phyloP scores from a whole-genome alignment of 495 filamentous ascomycete species.

The Penicillium tannophilum region DNA sequence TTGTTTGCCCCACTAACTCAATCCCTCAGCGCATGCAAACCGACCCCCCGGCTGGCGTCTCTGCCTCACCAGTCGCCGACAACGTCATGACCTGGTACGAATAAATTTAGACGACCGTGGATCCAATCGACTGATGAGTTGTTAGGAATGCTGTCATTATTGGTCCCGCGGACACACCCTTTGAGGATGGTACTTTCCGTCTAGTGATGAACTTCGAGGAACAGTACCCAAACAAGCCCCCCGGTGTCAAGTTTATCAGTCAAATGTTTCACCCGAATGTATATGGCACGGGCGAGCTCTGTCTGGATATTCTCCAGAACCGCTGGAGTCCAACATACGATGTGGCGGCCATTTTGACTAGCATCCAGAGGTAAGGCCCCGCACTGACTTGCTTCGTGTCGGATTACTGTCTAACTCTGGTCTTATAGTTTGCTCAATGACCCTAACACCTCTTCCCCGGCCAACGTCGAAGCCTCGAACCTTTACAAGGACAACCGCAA shows the following conservation, averaged over 20 bases:
- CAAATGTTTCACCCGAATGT: slow-evolving; percentile 99
- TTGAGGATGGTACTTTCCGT: slow-evolving; percentile 97
- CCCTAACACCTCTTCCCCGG: slow-evolving; percentile 94
- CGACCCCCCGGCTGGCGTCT: slow-evolving; percentile 95
- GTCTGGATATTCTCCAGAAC: slow-evolving; percentile 96
- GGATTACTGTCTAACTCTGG: not conserved
- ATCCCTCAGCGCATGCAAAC: slow-evolving; percentile 90
- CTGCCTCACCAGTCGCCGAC: slow-evolving; percentile 93
- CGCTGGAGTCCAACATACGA: slow-evolving; percentile 99
- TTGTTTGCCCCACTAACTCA: slow-evolving; percentile 1
- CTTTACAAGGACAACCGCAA: slow-evolving; percentile 97
- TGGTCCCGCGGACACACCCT: slow-evolving; percentile 94
- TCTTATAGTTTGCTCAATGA: slow-evolving; percentile 85
- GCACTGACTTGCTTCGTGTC: not conserved
- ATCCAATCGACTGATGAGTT: slow-evolving; percentile 10
- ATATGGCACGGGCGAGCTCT: slow-evolving; percentile 94
- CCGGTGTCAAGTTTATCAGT: slow-evolving; percentile 96
- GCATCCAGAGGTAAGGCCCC: slow-evolving; percentile 82
- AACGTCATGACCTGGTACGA: slow-evolving; percentile 99
- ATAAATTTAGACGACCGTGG: not conserved
- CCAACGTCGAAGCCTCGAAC: slow-evolving; percentile 97
- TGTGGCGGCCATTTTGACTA: slow-evolving; percentile 94
- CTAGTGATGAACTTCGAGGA: slow-evolving; percentile 99
- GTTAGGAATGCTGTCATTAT: slow-evolving; percentile 98
- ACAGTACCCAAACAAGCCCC: slow-evolving; percentile 97